These are phyloP conservation scores for Dactylellina parvicollis DNA, from an alignment of 2,329 filamentous ascomycete genomes.

Conservation along the genomic window DNA sequence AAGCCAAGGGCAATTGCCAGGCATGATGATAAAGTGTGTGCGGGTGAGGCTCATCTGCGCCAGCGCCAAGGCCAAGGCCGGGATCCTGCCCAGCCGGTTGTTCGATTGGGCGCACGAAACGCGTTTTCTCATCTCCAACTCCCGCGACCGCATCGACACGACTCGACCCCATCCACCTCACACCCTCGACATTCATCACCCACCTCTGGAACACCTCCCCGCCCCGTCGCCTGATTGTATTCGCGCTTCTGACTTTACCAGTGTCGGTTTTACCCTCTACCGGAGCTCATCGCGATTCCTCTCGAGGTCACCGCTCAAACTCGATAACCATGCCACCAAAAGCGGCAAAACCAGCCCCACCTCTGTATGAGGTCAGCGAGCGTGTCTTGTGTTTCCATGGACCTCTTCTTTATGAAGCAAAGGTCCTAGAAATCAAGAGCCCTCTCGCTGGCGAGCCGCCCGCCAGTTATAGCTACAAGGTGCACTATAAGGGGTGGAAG, in stretches of 20 bases:
- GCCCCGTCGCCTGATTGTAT: no score
- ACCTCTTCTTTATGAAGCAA: constrained; percentile 96
- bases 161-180: background rate
- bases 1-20: no score
- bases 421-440: constrained; percentile 81
- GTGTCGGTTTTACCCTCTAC: no score
- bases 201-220: background rate
- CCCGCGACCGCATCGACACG: constrained; percentile 27
- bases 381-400: constrained; percentile 96
- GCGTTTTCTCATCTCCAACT: constrained; percentile 47
- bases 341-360: constrained; percentile 64
- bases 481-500: constrained; percentile 99
- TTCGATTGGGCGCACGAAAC: constrained; percentile 43
- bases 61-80: background rate
- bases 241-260: no score
- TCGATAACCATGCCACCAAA: constrained; percentile 47
- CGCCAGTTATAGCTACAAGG: constrained; percentile 76
- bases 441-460: constrained; percentile 63
- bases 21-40: no score
- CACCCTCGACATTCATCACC: background rate
- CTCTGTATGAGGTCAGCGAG: constrained; percentile 78
- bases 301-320: background rate
- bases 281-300: background rate
- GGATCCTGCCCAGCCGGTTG: background rate
- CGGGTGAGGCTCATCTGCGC: background rate